Base-by-base conservation (phyloP, 768 basidiomycete species). In the Tylopilus plumbeoviolaceoides region DNA sequence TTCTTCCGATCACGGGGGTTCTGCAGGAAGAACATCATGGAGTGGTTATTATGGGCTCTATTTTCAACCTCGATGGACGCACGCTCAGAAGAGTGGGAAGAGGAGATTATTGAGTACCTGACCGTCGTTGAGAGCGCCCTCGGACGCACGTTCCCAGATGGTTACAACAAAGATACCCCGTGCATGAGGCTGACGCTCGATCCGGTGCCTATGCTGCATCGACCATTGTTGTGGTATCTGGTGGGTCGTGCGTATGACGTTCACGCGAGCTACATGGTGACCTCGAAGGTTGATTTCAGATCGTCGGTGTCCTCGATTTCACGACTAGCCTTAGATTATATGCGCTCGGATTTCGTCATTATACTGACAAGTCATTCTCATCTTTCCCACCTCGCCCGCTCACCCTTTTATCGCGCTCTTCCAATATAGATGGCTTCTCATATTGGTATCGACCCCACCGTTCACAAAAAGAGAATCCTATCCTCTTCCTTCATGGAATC, bases 401-500 rank as follows among this genome's bases (percentile, higher is more conserved):
- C 33, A 71, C 71, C 6, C 38, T 78, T 1, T 63, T 83, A 20
- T 83, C 82, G 7, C 67, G 61, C 17, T 44, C 59, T 4, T 76
- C 80, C 0, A 57, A 64, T 1, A 60, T 67, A 18, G 52, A 62
- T 1, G 60, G 71, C 1, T 43, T 79, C 10, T 69, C 73, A 1
- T 80, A 76, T 59, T 79, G 78, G 78, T 73, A 76, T 54, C 69
- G 74, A 4, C 75, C 78, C 3, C 83, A 85, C 53, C 71, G 66
- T 31, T 77, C 80, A 5, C 48, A 46, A 9, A 70, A 70, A 2
- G 80, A 78, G 54, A 67, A 70, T 9, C 82, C 84, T 0, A 66
- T 87, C 10, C 63, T 86, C n/a, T 84, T 87, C 59, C 58, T 87
- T 1, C 85, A 87, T 50, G 85, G 85, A 10, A 79, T 86, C n/a